phyloP scores from a whole-genome alignment of 805 yeast genomes.

The Cyberlindnera xishuangbannaensis region DNA sequence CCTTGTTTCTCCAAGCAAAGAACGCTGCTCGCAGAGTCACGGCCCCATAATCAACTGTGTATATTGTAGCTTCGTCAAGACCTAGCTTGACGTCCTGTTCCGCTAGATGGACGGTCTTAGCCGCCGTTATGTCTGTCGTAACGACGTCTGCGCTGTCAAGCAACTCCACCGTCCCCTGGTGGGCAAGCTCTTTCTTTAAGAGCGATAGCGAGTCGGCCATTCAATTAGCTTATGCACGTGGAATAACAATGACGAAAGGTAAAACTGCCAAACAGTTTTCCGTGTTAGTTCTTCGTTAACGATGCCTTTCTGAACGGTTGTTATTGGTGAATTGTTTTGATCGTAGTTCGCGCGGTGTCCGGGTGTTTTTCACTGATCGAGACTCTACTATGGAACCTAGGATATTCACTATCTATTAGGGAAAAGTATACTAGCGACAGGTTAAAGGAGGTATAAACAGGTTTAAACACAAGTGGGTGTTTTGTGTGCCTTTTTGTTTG shows the following conservation, averaged over 20 bases:
- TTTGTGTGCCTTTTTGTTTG: too few species aligned
- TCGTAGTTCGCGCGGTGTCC: slow-evolving; percentile 1
- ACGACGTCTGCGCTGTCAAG: slow-evolving; percentile 18
- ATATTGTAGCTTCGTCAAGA: slow-evolving; percentile 47
- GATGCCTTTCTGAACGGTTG: not conserved
- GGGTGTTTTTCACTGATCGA: slow-evolving; percentile 3
- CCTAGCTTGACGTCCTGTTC: slow-evolving; percentile 23
- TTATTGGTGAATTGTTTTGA: not conserved
- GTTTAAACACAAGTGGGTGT: too few species aligned
- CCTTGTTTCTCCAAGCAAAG: slow-evolving; percentile 75
- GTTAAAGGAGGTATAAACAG: too few species aligned
- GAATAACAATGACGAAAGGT: too few species aligned
- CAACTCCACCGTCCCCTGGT: slow-evolving; percentile 18
- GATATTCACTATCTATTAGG: too few species aligned
- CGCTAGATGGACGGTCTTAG: slow-evolving; percentile 27
- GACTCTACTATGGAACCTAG: not conserved
- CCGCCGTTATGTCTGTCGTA: slow-evolving; percentile 33
- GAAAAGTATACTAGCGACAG: too few species aligned
- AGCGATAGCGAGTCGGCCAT: slow-evolving; percentile 13
- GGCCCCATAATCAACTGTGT: slow-evolving; percentile 42
- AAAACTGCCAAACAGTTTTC: too few species aligned
- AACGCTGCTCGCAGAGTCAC: slow-evolving; percentile 55
- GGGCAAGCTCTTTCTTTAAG: slow-evolving; percentile 27
- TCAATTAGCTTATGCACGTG: not conserved
- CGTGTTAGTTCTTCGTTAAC: too few species aligned